These are phyloP conservation scores for Fistulina hepatica DNA, from an alignment of 1,284 basidiomycete genomes.

Conservation along the genomic window DNA sequence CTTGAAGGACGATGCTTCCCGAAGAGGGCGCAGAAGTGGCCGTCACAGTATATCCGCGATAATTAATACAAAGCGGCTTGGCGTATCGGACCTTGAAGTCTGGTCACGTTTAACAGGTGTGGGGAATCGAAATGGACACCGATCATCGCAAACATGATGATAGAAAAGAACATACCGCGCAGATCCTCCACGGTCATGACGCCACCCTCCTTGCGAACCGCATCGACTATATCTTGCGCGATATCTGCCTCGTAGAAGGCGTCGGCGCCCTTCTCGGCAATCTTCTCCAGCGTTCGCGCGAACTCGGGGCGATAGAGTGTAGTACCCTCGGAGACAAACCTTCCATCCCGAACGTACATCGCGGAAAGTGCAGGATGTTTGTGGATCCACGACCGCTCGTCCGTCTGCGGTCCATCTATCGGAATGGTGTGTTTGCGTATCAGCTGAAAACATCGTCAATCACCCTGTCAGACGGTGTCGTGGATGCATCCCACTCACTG, in stretches of 20 bases:
- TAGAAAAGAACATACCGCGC: constrained; percentile 29
- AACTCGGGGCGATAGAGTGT: constrained; percentile 17
- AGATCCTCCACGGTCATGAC: constrained; percentile 35
- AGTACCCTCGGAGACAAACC: background rate
- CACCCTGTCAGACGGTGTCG: too few relatives aligned
- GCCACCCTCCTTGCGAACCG: constrained; percentile 33
- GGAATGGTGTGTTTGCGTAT: too few relatives aligned
- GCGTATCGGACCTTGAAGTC: constrained; percentile 22
- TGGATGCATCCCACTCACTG: too few relatives aligned
- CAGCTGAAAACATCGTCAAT: too few relatives aligned
- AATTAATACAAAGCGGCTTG: background rate
- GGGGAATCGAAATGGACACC: too few relatives aligned
- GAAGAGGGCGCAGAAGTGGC: constrained; percentile 42
- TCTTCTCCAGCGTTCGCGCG: constrained; percentile 19
- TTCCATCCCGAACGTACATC: background rate
- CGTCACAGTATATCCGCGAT: constrained; percentile 35
- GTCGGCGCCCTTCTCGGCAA: constrained; percentile 28
- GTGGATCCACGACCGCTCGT: constrained; percentile 22
- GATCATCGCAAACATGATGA: constrained; percentile 34
- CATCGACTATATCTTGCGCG: constrained; percentile 19
- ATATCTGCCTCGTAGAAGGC: constrained; percentile 29
- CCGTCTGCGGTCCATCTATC: too few relatives aligned
- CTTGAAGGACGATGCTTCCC: constrained; percentile 28
- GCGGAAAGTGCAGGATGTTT: background rate
- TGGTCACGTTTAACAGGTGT: too few relatives aligned